These are phyloP conservation scores for Sclerotinia minor DNA, from an alignment of 2,329 filamentous ascomycete species.

Conservation along the genomic window DNA sequence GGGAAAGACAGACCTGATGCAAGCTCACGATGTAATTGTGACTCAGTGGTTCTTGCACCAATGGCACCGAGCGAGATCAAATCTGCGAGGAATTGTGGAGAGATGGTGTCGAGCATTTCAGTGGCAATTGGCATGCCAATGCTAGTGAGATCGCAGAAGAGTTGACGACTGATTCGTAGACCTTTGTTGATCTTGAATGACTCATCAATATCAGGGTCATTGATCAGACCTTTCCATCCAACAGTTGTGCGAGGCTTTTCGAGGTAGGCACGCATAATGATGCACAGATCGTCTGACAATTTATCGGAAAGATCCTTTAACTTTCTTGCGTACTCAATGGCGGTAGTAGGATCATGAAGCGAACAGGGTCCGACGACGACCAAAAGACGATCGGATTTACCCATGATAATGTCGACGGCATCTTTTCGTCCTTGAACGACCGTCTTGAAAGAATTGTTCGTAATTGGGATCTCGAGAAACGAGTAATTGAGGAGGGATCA, in stretches of 20 bases:
- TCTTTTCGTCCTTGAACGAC: slow-evolving; percentile 70
- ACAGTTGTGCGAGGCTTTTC: slow-evolving; percentile 98
- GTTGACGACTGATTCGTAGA: slow-evolving; percentile 82
- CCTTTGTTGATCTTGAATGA: slow-evolving; percentile 99
- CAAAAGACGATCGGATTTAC: slow-evolving; percentile 71
- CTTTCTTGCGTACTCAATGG: slow-evolving; percentile 82
- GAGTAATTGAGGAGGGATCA: slow-evolving; percentile 86
- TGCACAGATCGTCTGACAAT: slow-evolving; percentile 78
- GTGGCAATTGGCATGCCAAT: slow-evolving; percentile 91
- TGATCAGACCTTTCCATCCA: slow-evolving; percentile 99
- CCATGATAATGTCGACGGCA: slow-evolving; percentile 46
- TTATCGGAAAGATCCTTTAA: slow-evolving; percentile 76
- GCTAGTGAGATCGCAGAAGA: slow-evolving; percentile 87
- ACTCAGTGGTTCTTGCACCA: slow-evolving; percentile 93
- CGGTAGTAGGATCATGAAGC: slow-evolving; percentile 87
- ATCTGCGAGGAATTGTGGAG: slow-evolving; percentile 95
- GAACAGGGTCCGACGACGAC: slow-evolving; percentile 96
- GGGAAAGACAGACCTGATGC: slow-evolving; percentile 95
- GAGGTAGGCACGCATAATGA: slow-evolving; percentile 98
- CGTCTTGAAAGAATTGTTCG: slow-evolving; percentile 61
- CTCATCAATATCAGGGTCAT: slow-evolving; percentile 96
- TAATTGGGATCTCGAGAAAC: slow-evolving; percentile 80
- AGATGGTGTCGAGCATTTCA: slow-evolving; percentile 99
- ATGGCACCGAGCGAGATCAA: slow-evolving; percentile 94
- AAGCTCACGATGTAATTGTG: slow-evolving; percentile 92